A percentile compares a stretch with the other conserved stretches of the same genome.
Conservation (phyloP, 805 yeast species). For the Myxozyma udenii region DNA sequence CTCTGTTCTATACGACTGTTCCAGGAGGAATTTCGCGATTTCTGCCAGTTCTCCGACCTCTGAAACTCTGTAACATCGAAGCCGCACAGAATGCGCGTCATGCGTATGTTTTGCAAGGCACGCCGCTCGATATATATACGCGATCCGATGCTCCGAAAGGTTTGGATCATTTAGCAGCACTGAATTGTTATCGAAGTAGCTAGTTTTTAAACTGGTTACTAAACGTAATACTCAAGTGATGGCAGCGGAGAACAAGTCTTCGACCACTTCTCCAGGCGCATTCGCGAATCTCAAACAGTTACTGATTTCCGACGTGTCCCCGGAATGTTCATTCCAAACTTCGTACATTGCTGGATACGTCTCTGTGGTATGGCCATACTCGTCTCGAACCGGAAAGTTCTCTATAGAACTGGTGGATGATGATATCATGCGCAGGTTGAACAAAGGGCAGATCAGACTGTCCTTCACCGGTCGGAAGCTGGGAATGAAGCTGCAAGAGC, state of each 20-base stretch:
- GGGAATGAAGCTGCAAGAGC: conserved; percentile 10
- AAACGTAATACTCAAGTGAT: not conserved
- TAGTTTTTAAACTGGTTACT: too few relatives aligned
- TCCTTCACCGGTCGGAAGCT: conserved; percentile 8
- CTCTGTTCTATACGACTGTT: too few relatives aligned
- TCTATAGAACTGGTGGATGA: conserved; percentile 14
- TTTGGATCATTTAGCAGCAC: too few relatives aligned
- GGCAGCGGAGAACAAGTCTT: not conserved
- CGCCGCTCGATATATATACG: too few relatives aligned
- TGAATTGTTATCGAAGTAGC: too few relatives aligned
- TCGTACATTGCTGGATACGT: conserved; percentile 10
- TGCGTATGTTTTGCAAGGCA: not conserved
- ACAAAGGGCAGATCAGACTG: conserved; percentile 23
- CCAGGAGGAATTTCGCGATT: too few relatives aligned
- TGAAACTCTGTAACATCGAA: too few relatives aligned
- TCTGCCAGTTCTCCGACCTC: too few relatives aligned
- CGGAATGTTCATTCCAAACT: not conserved
- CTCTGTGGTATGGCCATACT: conserved; percentile 25
- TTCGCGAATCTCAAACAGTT: not conserved
- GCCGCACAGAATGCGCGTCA: too few relatives aligned
- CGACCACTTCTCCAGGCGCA: not conserved
- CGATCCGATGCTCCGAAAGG: too few relatives aligned
- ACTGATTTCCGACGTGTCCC: not conserved
- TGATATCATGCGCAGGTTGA: conserved; percentile 10
- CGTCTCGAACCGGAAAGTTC: conserved; percentile 12